Conservation (phyloP, 441 rosid species). For the Gossypium armourianum region DNA sequence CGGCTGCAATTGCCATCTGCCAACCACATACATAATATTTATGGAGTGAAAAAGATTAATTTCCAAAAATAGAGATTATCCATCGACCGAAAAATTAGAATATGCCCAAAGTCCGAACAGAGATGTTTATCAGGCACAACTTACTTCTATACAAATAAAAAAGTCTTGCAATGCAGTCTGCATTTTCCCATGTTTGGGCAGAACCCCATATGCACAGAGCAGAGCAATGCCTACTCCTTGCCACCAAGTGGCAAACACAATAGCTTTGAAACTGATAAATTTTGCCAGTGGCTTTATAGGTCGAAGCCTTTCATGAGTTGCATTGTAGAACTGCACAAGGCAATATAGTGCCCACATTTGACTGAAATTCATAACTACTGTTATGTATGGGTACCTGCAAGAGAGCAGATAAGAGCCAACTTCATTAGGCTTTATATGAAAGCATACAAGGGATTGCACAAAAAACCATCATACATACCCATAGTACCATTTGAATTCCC, state of each 20-base stretch:
- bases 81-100: neutral
- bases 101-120: neutral
- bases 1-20: conserved; percentile 81
- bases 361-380: conserved; percentile 70
- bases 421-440: neutral
- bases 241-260: conserved; percentile 94
- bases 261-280: conserved; percentile 85
- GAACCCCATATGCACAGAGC: conserved; percentile 43
- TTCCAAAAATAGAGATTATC: no score
- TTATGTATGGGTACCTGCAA: conserved; percentile 72
- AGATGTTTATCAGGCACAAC: conserved; percentile 12
- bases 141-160: conserved; percentile 75
- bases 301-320: conserved; percentile 54
- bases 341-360: conserved; percentile 89
- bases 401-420: neutral
- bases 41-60: neutral
- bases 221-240: conserved; percentile 72
- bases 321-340: conserved; percentile 76
- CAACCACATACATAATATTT: neutral
- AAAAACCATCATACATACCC: conserved; percentile 40
- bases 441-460: neutral
- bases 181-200: conserved; percentile 47
- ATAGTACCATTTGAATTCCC: conserved; percentile 71
- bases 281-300: conserved; percentile 69
- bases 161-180: conserved; percentile 62